Base-by-base conservation (phyloP, 2,329 filamentous ascomycete species). In the Davidsoniella virescens region DNA sequence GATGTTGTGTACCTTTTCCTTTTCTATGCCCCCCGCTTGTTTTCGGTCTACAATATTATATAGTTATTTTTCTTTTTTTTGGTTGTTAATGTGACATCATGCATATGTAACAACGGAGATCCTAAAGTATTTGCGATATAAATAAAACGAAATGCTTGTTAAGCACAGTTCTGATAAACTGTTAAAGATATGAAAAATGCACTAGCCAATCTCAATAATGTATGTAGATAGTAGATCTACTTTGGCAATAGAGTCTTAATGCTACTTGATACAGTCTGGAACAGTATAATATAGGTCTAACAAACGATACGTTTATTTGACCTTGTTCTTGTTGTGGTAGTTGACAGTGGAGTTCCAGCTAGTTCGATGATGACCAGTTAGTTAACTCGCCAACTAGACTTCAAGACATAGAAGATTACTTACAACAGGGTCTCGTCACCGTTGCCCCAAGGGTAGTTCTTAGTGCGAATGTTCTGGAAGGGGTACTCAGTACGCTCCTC, bases 291-390 rank as follows among this genome's bases (percentile, higher is more conserved):
- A 10, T 14, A 7, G 38, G 20, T n/a, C 14, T n/a, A 18, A 49
- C 36, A 25, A 25, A 5, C 25, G 36, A 33, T 3, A 10, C 26
- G 37, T 45, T 56, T 56, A 56, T 53, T 54, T 53, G 44, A 65
- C 62, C 76, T 85, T 87, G 72, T 93, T 82, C 72, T 83, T 84
- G 74, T 94, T 87, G 80, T 96, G 87, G 74, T 94, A 90, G 80
- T 96, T 96, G 73, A 95, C 87, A 53, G 73, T 76, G 58, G 81
- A 73, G 70, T 96, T 96, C 92, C 92, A 98, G 83, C 84, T 87
- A 40, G n/a, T 18, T 23, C 43, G 25, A 38, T 44, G 44, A 43
- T 47, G 37, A 29, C 18, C 26, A 37, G 37, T 37, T 51, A 26
- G 18, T 20, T 20, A 20, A 20, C 18, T 20, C 18, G 18, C 42